Percentiles rank a stretch among this genome's conserved stretches.
phyloP scores from a whole-genome alignment of 73 alveolate species.

The Paramecium pentaurelia region DNA sequence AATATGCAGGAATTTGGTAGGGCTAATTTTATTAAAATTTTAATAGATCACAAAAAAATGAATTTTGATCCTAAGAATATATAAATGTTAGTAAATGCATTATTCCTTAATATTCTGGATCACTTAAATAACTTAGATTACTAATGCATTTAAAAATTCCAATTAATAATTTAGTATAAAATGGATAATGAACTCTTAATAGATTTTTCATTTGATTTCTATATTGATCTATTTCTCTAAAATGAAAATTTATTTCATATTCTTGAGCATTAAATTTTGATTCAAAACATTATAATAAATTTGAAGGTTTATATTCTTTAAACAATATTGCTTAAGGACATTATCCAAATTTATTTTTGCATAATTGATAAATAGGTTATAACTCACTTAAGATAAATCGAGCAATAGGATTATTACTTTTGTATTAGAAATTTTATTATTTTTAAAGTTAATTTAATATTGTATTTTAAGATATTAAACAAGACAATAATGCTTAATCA shows the following conservation, averaged over 20 bases:
- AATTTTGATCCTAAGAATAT: neutral
- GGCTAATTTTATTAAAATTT: neutral
- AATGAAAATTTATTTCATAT: neutral
- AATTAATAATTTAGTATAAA: neutral
- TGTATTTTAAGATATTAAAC: neutral
- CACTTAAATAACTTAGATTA: neutral
- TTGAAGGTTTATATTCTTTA: neutral
- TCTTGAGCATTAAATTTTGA: neutral
- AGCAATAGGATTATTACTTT: neutral
- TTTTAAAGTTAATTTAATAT: neutral
- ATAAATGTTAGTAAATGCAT: neutral
- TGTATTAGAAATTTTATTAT: neutral
- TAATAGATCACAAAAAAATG: neutral
- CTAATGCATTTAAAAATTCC: neutral
- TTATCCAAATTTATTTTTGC: neutral
- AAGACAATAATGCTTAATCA: neutral
- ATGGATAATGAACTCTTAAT: neutral
- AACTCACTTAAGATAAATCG: neutral
- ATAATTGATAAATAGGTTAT: neutral
- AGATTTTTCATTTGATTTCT: neutral
- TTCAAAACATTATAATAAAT: neutral
- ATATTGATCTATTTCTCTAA: neutral
- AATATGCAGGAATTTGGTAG: neutral
- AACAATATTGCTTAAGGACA: neutral
- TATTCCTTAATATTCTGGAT: neutral